These are phyloP conservation scores for Coemansia sp. DNA, from an alignment of 192 early-diverging fungal genomes.

Conservation along the genomic window DNA sequence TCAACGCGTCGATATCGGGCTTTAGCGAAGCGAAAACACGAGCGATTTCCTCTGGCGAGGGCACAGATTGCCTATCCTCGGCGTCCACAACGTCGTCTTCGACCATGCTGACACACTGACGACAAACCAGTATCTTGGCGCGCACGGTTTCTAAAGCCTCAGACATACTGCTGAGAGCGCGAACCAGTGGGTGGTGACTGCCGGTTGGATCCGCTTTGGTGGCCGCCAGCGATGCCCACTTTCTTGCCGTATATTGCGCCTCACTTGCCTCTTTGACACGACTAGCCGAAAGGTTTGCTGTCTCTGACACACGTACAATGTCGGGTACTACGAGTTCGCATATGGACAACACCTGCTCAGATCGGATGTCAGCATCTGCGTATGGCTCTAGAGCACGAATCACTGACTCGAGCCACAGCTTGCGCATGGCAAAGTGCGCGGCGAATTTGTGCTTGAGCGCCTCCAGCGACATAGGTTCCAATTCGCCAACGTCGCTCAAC, in stretches of 20 bases:
- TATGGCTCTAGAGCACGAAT: slow-evolving; percentile 1
- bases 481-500: neutral
- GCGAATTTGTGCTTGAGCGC: slow-evolving; percentile 13
- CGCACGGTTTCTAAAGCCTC: slow-evolving; percentile 18
- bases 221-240: slow-evolving; percentile 28
- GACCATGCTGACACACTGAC: slow-evolving; percentile 9
- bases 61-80: neutral
- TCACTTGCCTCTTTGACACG: slow-evolving; percentile 14
- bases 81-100: neutral
- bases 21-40: slow-evolving; percentile 50
- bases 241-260: slow-evolving; percentile 24
- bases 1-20: slow-evolving; percentile 37
- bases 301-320: neutral
- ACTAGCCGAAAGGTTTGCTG: neutral
- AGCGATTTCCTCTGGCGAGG: slow-evolving; percentile 22
- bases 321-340: neutral
- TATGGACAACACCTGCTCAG: neutral
- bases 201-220: neutral
- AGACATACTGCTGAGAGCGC: slow-evolving; percentile 24
- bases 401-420: slow-evolving; percentile 25
- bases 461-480: slow-evolving; percentile 16
- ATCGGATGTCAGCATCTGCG: neutral
- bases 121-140: slow-evolving; percentile 38
- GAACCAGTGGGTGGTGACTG: slow-evolving; percentile 14
- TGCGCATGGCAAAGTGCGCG: slow-evolving; percentile 32